These are phyloP conservation scores for Haplographium delicatum DNA, from an alignment of 495 filamentous ascomycete species.

Conservation along the genomic window DNA sequence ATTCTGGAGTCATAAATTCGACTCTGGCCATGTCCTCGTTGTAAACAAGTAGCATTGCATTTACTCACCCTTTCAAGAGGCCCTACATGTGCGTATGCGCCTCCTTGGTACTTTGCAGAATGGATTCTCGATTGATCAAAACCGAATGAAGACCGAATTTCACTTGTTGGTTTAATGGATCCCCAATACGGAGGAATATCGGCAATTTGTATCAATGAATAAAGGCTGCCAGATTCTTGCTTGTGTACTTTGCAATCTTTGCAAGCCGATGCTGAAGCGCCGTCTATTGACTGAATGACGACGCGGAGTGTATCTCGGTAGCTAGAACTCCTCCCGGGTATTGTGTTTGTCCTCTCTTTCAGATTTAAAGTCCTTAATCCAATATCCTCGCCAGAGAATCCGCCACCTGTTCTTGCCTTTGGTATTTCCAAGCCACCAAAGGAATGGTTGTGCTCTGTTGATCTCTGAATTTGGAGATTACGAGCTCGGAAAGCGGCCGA, in stretches of 20 bases:
- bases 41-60: not conserved
- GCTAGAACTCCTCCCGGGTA: too few species aligned
- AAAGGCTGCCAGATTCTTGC: not conserved
- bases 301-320: too few species aligned
- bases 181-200: conserved; percentile 15
- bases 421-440: too few species aligned
- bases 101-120: not conserved
- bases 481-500: conserved; percentile 1
- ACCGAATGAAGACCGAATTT: not conserved
- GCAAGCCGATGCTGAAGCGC: conserved; percentile 7
- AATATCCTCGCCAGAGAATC: too few species aligned
- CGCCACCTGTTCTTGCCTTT: too few species aligned
- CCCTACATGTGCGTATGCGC: conserved; percentile 4
- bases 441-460: conserved; percentile 11
- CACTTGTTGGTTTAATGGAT: not conserved
- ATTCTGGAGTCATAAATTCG: conserved; percentile 21
- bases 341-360: too few species aligned
- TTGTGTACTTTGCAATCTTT: not conserved
- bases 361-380: too few species aligned
- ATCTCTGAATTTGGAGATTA: not conserved
- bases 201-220: conserved; percentile 19
- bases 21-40: not conserved
- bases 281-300: conserved; percentile 9
- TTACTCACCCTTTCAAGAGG: conserved; percentile 9
- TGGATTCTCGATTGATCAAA: not conserved